Evolutionary conservation across 257 asterid species (phyloP), one percentile per base, ranked within the genome.

Genomic region (Solanum gandarillasii): DNA sequence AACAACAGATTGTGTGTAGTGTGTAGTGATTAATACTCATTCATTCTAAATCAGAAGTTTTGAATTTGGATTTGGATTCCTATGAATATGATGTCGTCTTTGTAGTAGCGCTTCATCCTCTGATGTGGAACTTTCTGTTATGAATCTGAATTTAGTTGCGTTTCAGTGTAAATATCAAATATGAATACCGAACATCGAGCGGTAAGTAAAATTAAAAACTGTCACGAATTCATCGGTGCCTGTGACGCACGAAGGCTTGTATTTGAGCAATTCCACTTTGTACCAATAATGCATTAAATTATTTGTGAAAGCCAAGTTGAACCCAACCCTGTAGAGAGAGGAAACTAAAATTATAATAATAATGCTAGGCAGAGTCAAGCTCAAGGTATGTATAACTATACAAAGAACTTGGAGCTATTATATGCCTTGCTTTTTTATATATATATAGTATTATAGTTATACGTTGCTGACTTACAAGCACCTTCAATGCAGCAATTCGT

Each of bases 281-380:
- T 21, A 20, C 75, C 84, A 83, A 70, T 87, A 83, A 83, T 87
- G 76, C 89, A 48, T 35, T 23, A 82, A 60, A 68, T 48, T 4
- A 62, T 46, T 20, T 52, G 4, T 34, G 7, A 9, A 20, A 81
- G 39, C 25, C 27, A 82, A 48, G 43, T 48, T 27, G 39, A 79
- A 79, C 27, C 65, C 38, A 12, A 6, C 36, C 82, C 9, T 7
- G 38, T 11, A 43, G 36, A 79, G 36, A 41, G 36, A 14, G 5
- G 29, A 74, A 74, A 74, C 2, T 35, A 5, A 20, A 74, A 74
- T 13, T 68, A 68, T 32, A 8, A 72, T 14, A 13, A 74, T 31
- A n/a, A 12, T 4, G 36, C 43, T 43, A 43, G 27, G 34, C 38
- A 75, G 55, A 43, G 60, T n/a, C 38, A 41, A 79, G 25, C n/a